A percentile compares a stretch with the other conserved stretches of the same genome.
Conservation (phyloP, 2,329 filamentous ascomycete species). For the Harringtonia lauricola region DNA sequence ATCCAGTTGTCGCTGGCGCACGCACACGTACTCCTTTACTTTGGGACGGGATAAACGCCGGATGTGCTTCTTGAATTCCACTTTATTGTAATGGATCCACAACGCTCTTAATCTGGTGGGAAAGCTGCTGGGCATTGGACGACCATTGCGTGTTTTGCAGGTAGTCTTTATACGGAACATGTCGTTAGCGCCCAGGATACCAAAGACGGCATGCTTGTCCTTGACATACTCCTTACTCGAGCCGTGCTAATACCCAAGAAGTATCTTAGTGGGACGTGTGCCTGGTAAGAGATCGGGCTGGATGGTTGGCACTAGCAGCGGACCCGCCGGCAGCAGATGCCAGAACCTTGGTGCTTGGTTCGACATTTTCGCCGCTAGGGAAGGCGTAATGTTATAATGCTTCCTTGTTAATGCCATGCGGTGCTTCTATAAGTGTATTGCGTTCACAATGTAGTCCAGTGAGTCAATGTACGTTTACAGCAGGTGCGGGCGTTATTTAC, state of each 20-base stretch:
- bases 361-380: neutral
- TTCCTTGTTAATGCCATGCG: slow-evolving; percentile 22
- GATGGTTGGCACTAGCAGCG: slow-evolving; percentile 9
- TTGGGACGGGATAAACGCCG: slow-evolving; percentile 38
- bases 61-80: slow-evolving; percentile 46
- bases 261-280: slow-evolving; percentile 43
- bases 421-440: slow-evolving; percentile 30
- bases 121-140: slow-evolving; percentile 47
- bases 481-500: no score
- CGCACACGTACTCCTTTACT: slow-evolving; percentile 52
- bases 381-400: neutral
- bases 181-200: slow-evolving; percentile 51
- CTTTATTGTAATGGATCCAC: slow-evolving; percentile 53
- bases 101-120: slow-evolving; percentile 47
- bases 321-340: slow-evolving; percentile 1
- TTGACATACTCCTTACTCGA: slow-evolving; percentile 33
- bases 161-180: slow-evolving; percentile 55
- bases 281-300: slow-evolving; percentile 33
- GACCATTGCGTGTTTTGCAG: slow-evolving; percentile 48
- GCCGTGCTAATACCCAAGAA: slow-evolving; percentile 48
- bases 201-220: slow-evolving; percentile 51
- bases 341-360: neutral
- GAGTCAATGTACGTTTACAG: no score
- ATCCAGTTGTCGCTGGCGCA: slow-evolving; percentile 48
- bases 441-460: slow-evolving; percentile 28